Base-by-base conservation (phyloP, 2,329 filamentous ascomycete species). In the Phyllosticta paracitricarpa region DNA sequence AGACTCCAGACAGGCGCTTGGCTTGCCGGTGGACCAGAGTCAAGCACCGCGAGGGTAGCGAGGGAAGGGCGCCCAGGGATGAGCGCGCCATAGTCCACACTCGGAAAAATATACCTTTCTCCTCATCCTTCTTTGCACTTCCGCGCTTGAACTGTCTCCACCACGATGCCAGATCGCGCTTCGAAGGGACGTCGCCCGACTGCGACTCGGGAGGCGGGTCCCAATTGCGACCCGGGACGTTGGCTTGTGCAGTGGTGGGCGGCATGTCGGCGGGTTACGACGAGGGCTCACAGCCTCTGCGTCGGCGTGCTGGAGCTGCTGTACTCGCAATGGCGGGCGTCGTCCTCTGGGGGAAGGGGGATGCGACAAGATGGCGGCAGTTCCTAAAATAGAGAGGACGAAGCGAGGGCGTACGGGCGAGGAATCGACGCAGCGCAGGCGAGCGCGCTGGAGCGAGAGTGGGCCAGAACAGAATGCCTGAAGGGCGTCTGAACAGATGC, bases 151-250 rank as follows among this genome's bases (percentile, higher is more conserved):
- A 97, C 69, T 87, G 86, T 76, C 91, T 96, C 94, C 94, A 97
- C 94, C 94, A 99, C 63, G 89, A 95, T 68, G 91, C 89, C 68
- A 97, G 80, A 73, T 96, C 91, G 73, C 90, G 86, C 78, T 89
- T 95, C 66, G 86, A 90, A 30, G 90, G 90, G 61, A 89, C 89
- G 52, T 89, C 91, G 68, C 82, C 79, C 62, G 80, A 75, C 62
- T 72, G 81, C 72, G 72, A 81, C 69, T 75, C 77, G 75, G 71
- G 74, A 62, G 76, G 73, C 69, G 71, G 76, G 56, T 73, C 73
- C 64, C 75, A 72, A 66, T 74, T 75, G 68, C 73, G 73, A 65
- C 75, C 75, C 58, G 74, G 72, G 56, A 70, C 67, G 63, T 72
- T 69, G 65, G 66, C 67, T 57, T 72, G 71, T 59, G 67, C 69